Evolutionary conservation across 257 asterid species (phyloP).

Genomic region (Solanum paucissectum): DNA sequence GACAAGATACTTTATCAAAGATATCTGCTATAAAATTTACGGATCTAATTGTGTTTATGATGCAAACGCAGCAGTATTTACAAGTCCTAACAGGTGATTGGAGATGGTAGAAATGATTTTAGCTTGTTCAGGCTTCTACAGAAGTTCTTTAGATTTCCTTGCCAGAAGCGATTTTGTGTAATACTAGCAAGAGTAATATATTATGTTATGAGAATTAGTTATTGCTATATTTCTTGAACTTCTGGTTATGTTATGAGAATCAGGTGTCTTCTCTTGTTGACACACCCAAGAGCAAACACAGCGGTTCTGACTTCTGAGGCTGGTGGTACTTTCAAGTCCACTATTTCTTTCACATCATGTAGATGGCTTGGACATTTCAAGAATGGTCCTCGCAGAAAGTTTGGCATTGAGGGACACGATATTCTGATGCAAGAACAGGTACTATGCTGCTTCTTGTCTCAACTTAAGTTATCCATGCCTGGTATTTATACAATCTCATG

Average conservation of each 20-base stretch:
- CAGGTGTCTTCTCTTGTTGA: background rate
- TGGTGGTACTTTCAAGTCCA: background rate
- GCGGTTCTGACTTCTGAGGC: background rate
- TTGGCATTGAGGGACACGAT: background rate
- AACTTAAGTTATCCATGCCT: background rate
- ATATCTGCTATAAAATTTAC: background rate
- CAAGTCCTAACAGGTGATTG: background rate
- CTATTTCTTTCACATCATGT: background rate
- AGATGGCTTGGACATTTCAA: background rate
- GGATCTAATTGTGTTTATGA: background rate
- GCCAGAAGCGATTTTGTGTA: background rate
- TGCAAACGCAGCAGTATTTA: background rate
- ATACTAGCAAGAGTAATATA: background rate
- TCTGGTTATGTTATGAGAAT: background rate
- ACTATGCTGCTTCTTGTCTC: background rate
- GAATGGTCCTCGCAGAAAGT: background rate
- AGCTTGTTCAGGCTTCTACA: background rate
- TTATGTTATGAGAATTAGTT: background rate
- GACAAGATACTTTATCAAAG: background rate
- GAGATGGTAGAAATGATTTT: background rate
- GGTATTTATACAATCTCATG: background rate
- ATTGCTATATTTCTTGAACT: background rate
- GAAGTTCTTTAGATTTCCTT: background rate
- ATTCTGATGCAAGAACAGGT: background rate
- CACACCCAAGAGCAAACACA: background rate